A percentile compares a stretch with the other conserved stretches of the same genome.
Conservation (phyloP, 2,329 filamentous ascomycete genomes). For the Ophiostoma novo-ulmi region DNA sequence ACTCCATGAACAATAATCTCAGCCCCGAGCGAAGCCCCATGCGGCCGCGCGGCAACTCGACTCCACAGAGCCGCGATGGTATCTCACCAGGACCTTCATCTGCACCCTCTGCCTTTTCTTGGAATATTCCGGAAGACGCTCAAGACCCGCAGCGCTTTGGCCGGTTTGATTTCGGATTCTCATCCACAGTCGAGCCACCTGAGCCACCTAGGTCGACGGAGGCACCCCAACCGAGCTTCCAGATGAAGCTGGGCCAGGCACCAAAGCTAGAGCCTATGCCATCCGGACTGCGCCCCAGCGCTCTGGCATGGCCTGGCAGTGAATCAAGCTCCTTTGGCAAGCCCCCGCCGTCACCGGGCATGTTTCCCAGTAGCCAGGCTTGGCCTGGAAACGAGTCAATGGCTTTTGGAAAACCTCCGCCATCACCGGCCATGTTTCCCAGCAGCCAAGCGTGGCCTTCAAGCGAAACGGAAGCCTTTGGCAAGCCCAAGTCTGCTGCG, state of each 20-base stretch:
- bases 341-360: slow-evolving; percentile 37
- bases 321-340: slow-evolving; percentile 28
- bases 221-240: not conserved
- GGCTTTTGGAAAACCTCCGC: not conserved
- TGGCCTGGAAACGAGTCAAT: not conserved
- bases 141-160: slow-evolving; percentile 38
- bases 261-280: not conserved
- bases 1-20: slow-evolving; percentile 38
- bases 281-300: not conserved
- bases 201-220: not conserved
- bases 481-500: not conserved
- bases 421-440: not conserved
- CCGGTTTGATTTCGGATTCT: slow-evolving; percentile 38
- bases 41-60: slow-evolving; percentile 50
- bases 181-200: slow-evolving; percentile 3
- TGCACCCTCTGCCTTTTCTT: slow-evolving; percentile 59
- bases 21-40: slow-evolving; percentile 40
- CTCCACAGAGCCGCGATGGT: slow-evolving; percentile 42
- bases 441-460: slow-evolving; percentile 1
- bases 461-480: not conserved
- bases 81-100: slow-evolving; percentile 61
- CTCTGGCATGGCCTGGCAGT: not conserved
- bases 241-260: not conserved
- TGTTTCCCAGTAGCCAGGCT: slow-evolving; percentile 31
- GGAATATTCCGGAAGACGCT: slow-evolving; percentile 48